Evolutionary conservation across 2,329 filamentous ascomycete species (phyloP), one percentile per base, ranked within the genome.

Genomic region (Alternaria solani): DNA sequence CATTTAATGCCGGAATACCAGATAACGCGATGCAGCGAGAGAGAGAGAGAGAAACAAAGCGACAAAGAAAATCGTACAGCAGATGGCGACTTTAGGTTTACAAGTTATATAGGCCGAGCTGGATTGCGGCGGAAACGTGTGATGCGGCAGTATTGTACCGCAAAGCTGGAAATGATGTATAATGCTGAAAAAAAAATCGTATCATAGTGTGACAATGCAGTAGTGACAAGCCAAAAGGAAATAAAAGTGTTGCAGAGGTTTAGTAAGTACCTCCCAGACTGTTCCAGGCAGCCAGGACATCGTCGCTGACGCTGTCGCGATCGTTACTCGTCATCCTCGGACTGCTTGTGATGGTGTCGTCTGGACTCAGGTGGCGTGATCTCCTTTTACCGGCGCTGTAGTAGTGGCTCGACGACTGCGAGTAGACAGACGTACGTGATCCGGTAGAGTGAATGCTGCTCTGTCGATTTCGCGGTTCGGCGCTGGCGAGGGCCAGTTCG

Each of bases 201-300:
- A 36, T 53, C 25, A 26, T 30, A 23, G 48, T 26, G n/a, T 25
- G 26, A 28, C 18, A 25, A 57, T 51, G 54, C 28, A 34, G 23
- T 39, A n/a, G 26, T 14, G 44, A 32, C 20, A 9, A 39, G 26
- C n/a, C 11, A 1, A 25, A 20, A 16, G 18, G 26, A 30, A 30
- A 11, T 47, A 30, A 57, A 20, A 34, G 46, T 14, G 30, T 16
- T 23, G 2, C 5, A 3, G 2, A 18, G n/a, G 30, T 34, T 57
- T 47, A 72, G 53, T 72, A 72, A 49, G 74, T 72, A 14, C 81
- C 81, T 7, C 81, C 81, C 25, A 83, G 61, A 57, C 78, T 81
- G 11, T 79, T 79, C 81, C 81, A 83, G 16, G 81, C 81, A 55
- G 80, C 80, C 28, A 83, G 67, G 7, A 83, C 79, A 62, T 83